Base-by-base conservation (phyloP, 2,329 filamentous ascomycete species). In the Verticillium isaacii region DNA sequence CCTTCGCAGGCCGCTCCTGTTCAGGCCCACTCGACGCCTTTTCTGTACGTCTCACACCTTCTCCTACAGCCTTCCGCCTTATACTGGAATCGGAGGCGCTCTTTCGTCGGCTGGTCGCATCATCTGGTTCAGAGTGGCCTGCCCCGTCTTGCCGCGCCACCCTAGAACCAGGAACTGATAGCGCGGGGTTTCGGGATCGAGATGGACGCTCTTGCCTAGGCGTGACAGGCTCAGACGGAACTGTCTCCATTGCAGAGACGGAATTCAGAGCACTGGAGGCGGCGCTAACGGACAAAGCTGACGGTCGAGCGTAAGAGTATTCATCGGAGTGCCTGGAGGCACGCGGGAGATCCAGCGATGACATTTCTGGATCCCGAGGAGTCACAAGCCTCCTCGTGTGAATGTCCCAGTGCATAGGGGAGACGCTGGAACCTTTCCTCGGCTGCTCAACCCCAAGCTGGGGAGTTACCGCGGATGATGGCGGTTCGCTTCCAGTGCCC, bases 261-360 rank as follows among this genome's bases (percentile, higher is more conserved):
- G 77, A 73, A 52, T 73, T 80, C 5, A 86, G 66, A 7, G 84
- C 84, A 66, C 82, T 86, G 6, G 83, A 84, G 17, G 84, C 84
- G 52, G 84, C 84, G 58, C 80, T 84, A 14, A 86, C 69, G 7
- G 84, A 85, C 2, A 85, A 73, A 1, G 80, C 71, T 2, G 83
- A 82, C 12, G 81, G 75, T 0, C 72, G 71, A 32, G 70, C 63
- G 34, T 70, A 71, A 2, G 69, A 66, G 55, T 73, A 76, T 23
- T 83, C 81, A 14, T 77, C 76, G 3, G 77, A 77, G 55, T 74
- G 74, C 41, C 78, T 73, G 25, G 66, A 56, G 11, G 71, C 68
- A 52, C 68, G 68, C 37, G 75, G 65, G 5, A 66, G 62, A 14
- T 74, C 70, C 19, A 45, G 14, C 65, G 65, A 60, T 60, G 72